phyloP scores from a whole-genome alignment of 2,329 filamentous ascomycete species.

The Sporothrix brasiliensis region DNA sequence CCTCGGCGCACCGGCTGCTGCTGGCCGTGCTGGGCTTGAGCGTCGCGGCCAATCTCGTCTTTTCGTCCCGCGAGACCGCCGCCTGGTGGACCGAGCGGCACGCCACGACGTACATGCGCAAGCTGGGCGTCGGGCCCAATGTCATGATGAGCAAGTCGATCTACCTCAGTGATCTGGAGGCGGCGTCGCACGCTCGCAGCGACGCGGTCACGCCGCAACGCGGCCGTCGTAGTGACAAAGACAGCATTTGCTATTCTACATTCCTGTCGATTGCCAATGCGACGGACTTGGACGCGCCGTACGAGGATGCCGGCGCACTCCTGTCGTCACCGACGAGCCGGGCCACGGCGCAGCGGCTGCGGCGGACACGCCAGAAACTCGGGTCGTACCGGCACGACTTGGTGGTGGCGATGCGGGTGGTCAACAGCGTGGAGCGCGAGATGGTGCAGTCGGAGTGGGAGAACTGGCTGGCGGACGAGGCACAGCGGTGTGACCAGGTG shows the following conservation, averaged over 20 bases:
- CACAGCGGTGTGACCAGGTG: slow-evolving; percentile 69
- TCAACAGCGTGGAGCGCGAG: slow-evolving; percentile 87
- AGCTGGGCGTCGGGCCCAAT: slow-evolving; percentile 78
- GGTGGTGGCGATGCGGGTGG: slow-evolving; percentile 83
- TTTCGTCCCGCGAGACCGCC: slow-evolving; percentile 72
- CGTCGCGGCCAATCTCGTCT: slow-evolving; percentile 70
- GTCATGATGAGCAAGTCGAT: slow-evolving; percentile 81
- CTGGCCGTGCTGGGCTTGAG: slow-evolving; percentile 70
- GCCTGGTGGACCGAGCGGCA: slow-evolving; percentile 85
- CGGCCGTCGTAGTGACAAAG: neutral
- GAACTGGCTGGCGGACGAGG: slow-evolving; percentile 84
- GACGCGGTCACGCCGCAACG: neutral
- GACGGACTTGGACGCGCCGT: slow-evolving; percentile 61
- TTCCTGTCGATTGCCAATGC: slow-evolving; percentile 63
- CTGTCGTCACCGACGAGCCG: slow-evolving; percentile 55
- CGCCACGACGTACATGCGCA: slow-evolving; percentile 77
- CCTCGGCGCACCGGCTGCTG: slow-evolving; percentile 74
- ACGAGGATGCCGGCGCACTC: slow-evolving; percentile 55
- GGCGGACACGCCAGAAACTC: slow-evolving; percentile 78
- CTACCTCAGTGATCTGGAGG: slow-evolving; percentile 78
- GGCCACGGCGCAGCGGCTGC: slow-evolving; percentile 65
- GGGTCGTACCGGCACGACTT: slow-evolving; percentile 87
- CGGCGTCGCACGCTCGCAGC: slow-evolving; percentile 51
- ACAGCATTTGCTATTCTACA: slow-evolving; percentile 51
- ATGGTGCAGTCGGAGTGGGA: slow-evolving; percentile 89